Evolutionary conservation across 495 filamentous ascomycete genomes (phyloP).

Genomic region (Bombardia bombarda): DNA sequence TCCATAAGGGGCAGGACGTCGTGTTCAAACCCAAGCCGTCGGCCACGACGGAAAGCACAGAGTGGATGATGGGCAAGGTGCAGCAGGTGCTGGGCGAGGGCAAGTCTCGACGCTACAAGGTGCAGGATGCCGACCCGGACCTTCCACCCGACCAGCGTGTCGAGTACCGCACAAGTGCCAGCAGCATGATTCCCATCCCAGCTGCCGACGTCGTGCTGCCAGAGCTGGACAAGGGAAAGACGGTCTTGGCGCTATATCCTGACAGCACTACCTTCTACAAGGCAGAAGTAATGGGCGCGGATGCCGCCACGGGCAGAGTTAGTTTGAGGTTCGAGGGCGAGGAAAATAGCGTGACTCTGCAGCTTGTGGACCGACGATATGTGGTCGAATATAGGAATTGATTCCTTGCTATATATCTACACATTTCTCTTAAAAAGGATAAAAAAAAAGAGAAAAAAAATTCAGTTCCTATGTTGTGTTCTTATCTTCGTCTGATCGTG

Average conservation of each 20-base stretch:
- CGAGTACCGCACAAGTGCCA: constrained; percentile 71
- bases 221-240: constrained; percentile 69
- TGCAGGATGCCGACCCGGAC: constrained; percentile 89
- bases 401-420: too few species aligned
- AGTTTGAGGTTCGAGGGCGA: constrained; percentile 78
- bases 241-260: constrained; percentile 76
- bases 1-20: constrained; percentile 70
- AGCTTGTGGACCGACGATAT: constrained; percentile 67
- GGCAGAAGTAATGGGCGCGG: constrained; percentile 79
- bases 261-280: constrained; percentile 96
- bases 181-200: constrained; percentile 73
- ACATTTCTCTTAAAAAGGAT: too few species aligned
- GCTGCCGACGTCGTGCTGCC: constrained; percentile 45
- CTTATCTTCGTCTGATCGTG: too few species aligned
- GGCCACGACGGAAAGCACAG: constrained; percentile 55
- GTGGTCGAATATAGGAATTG: constrained; percentile 60
- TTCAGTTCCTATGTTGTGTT: too few species aligned
- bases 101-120: constrained; percentile 83
- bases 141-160: constrained; percentile 58
- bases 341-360: constrained; percentile 71
- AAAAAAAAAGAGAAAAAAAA: too few species aligned
- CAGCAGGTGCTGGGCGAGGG: constrained; percentile 78
- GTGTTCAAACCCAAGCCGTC: constrained; percentile 77
- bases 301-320: constrained; percentile 40
- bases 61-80: constrained; percentile 88